Percentiles rank a stretch among this genome's conserved stretches.
Evolutionary conservation across 2,329 filamentous ascomycete species (phyloP).

Genomic region (Fusarium armeniacum): DNA sequence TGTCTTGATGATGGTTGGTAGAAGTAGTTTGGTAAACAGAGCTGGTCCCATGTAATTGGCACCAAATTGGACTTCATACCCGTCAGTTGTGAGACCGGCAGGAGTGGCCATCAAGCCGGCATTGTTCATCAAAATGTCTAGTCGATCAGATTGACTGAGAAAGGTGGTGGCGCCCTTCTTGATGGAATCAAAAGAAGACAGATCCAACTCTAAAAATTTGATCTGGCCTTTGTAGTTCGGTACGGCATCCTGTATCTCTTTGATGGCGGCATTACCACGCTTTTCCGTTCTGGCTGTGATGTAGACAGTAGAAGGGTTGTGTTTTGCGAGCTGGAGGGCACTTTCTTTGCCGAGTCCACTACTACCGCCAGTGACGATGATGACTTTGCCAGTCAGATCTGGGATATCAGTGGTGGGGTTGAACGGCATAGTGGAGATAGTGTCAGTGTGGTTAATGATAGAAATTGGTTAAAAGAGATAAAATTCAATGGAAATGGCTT

Average conservation of each 20-base stretch:
- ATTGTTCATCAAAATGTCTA: not conserved
- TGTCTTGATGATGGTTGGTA: rapidly evolving
- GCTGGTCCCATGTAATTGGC: not conserved
- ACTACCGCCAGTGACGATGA: not conserved
- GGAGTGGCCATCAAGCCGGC: not conserved
- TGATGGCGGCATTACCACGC: not conserved
- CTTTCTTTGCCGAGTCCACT: not conserved
- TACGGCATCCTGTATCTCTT: not conserved
- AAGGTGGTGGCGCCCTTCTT: rapidly evolving
- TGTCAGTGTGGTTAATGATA: not conserved
- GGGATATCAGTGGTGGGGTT: not conserved
- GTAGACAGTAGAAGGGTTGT: not conserved
- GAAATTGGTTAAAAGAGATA: rapidly evolving
- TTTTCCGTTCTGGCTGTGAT: not conserved
- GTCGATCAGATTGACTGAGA: not conserved
- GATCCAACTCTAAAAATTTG: not conserved
- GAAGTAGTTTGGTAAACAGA: not conserved
- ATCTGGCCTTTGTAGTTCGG: not conserved
- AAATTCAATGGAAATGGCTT: rapidly evolving
- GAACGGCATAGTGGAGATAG: not conserved
- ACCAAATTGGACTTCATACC: not conserved
- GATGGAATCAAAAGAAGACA: rapidly evolving
- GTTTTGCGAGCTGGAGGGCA: not conserved
- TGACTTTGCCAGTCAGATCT: not conserved
- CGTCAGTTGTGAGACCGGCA: not conserved